These are phyloP conservation scores for Phyllosticta citrichinensis DNA, from an alignment of 2,329 filamentous ascomycete genomes.

Conservation along the genomic window DNA sequence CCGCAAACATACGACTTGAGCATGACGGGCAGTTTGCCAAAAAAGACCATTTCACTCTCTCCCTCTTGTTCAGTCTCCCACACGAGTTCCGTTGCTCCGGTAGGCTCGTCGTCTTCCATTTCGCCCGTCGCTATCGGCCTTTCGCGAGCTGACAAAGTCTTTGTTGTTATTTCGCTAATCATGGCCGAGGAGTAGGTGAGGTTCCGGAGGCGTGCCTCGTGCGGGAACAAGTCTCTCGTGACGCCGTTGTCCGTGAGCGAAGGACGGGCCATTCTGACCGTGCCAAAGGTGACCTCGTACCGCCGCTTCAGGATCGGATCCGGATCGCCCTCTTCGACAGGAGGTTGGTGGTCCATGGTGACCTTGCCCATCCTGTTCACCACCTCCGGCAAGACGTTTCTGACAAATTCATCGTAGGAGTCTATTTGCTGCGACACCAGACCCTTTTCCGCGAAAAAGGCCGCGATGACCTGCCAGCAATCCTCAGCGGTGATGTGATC, in stretches of 20 bases:
- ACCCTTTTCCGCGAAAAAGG: conserved; percentile 94
- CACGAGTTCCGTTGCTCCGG: conserved; percentile 25
- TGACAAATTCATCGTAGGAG: conserved; percentile 95
- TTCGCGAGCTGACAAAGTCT: conserved; percentile 74
- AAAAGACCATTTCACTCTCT: conserved; percentile 60
- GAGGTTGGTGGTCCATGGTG: conserved; percentile 86
- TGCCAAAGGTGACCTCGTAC: conserved; percentile 92
- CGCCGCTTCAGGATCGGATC: conserved; percentile 76
- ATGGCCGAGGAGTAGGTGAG: conserved; percentile 90
- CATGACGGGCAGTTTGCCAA: conserved; percentile 96
- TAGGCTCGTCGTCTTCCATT: conserved; percentile 43
- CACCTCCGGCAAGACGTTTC: conserved; percentile 87
- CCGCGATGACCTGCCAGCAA: conserved; percentile 95
- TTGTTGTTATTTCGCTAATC: conserved; percentile 80
- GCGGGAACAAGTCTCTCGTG: conserved; percentile 75
- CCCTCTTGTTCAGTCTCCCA: conserved; percentile 42
- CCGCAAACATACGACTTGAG: conserved; percentile 95
- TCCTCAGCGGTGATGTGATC: conserved; percentile 84
- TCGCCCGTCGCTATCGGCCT: conserved; percentile 56
- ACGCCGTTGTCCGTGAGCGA: conserved; percentile 86
- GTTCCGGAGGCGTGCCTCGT: conserved; percentile 92
- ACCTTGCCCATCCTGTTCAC: conserved; percentile 86
- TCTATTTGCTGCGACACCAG: conserved; percentile 96
- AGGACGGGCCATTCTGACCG: conserved; percentile 78
- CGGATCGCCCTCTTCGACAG: conserved; percentile 59